Evolutionary conservation across 352 stramenopile genomes (phyloP), one percentile per base, ranked within the genome.

Genomic region (Phytophthora sp.): DNA sequence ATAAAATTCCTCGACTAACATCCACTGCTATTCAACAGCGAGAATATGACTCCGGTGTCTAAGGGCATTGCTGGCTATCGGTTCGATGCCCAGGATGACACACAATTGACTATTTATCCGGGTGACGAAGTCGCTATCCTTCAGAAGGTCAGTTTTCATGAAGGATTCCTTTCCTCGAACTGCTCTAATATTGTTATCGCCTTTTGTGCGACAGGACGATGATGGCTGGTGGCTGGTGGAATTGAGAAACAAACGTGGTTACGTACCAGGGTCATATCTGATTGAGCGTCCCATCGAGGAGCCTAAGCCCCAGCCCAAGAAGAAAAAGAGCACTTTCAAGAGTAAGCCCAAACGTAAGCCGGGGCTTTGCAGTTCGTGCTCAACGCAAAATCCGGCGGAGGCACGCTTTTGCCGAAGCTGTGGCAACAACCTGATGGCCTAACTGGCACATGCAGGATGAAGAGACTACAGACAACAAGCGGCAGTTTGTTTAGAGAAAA

Each of bases 181-280:
- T 44, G 24, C 34, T 45, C 34, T 62, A 74, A 50, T 27, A 4
- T 24, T 57, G 18, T 13, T 18, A 38, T 15, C 11, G 17, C 4
- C 9, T 52, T 35, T 13, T 64, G 18, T 23, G 27, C 34, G 15
- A 57, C 48, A 85, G 73, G 85, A 94, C 31, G 83, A 92, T 37
- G 85, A 94, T 73, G 85, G 85, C 65, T 94, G 85, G 85, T 94
- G 85, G 85, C 73, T 92, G 43, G 85, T 91, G 32, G 80, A 91
- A 23, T 57, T 92, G 35, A 58, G 75, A 51, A 80, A 76, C 52
- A 75, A 88, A 39, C 85, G 85, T 38, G 85, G 85, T 21, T 94
- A 92, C 61, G 85, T 94, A 10, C 85, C 85, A 15, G 85, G 85
- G 12, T 94, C 85, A 17, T 94, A 94, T 62, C 68, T 94, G 53